Conservation (phyloP, 228 moss, liverwort and hornwort species). For the Sphagnum fallax region DNA sequence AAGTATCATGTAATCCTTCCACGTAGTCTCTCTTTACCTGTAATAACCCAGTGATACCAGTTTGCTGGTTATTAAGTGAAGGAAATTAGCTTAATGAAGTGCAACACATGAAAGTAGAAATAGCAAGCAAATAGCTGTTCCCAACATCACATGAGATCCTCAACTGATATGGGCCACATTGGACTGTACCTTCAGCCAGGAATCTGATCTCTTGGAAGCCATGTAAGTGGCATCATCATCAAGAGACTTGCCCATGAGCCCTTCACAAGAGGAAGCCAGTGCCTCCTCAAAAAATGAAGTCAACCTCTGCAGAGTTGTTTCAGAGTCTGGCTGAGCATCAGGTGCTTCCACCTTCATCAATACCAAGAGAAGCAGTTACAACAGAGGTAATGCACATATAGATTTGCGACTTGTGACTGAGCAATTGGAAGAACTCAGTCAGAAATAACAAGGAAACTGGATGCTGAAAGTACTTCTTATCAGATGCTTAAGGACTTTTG, state of each 20-base stretch:
- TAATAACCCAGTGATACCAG: background rate
- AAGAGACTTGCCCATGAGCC: constrained; percentile 82
- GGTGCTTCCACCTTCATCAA: constrained; percentile 54
- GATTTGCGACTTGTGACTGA: background rate
- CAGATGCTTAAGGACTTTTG: background rate
- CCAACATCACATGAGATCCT: too few species aligned
- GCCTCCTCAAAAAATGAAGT: constrained; percentile 68
- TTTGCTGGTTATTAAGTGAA: too few species aligned
- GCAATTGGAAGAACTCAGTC: background rate
- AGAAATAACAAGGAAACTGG: too few species aligned
- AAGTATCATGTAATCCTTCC: constrained; percentile 81
- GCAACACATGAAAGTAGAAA: background rate
- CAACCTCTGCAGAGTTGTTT: constrained; percentile 41
- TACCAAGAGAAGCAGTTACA: background rate
- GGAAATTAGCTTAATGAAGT: background rate
- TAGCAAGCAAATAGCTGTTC: too few species aligned
- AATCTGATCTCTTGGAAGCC: constrained; percentile 92
- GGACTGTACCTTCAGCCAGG: constrained; percentile 71
- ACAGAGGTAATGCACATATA: too few species aligned
- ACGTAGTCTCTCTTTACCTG: constrained; percentile 88
- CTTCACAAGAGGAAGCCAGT: constrained; percentile 88
- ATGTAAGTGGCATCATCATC: constrained; percentile 69
- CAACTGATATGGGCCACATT: too few species aligned
- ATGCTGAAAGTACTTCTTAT: background rate
- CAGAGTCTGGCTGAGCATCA: constrained; percentile 35